Percentiles rank a stretch among this genome's conserved stretches.
Evolutionary conservation across 164 flowering plant genomes (phyloP).

Genomic region (Magnolia officinalis): DNA sequence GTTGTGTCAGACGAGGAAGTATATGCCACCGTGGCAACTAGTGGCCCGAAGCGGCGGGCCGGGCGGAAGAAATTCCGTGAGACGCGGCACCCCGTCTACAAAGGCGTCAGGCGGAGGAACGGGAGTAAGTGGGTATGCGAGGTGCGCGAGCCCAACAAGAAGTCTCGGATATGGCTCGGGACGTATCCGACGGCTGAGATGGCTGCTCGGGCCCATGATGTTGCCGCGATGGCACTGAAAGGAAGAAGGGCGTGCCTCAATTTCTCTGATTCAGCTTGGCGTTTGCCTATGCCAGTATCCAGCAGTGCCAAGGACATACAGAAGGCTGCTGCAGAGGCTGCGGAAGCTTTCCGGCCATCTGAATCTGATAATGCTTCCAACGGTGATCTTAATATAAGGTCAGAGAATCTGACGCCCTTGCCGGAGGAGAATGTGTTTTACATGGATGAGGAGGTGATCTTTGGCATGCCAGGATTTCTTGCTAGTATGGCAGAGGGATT

Average conservation of each 20-base stretch:
- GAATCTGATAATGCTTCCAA: not conserved
- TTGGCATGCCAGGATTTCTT: constrained; percentile 35
- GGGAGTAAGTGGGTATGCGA: constrained; percentile 55
- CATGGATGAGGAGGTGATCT: constrained; percentile 22
- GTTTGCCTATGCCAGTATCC: constrained; percentile 20
- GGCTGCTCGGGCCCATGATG: constrained; percentile 35
- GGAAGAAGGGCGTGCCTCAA: constrained; percentile 26
- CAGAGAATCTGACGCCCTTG: too few relatives aligned
- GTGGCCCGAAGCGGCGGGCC: constrained; percentile 40
- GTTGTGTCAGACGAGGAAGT: not conserved
- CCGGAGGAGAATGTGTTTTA: not conserved
- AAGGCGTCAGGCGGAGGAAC: constrained; percentile 54
- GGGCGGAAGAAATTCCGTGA: constrained; percentile 75
- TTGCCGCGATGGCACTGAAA: constrained; percentile 26
- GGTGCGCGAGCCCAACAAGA: constrained; percentile 50
- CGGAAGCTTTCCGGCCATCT: constrained; percentile 11
- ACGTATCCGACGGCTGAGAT: constrained; percentile 40
- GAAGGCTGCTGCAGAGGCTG: constrained; percentile 20
- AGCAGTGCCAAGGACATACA: constrained; percentile 20
- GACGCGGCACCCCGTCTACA: constrained; percentile 69
- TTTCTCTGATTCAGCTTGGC: constrained; percentile 23
- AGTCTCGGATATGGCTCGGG: constrained; percentile 59
- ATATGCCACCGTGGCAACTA: constrained; percentile 1
- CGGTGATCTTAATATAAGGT: too few relatives aligned
- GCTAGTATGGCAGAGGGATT: constrained; percentile 51